Evolutionary conservation across 2,329 filamentous ascomycete species (phyloP).

Genomic region (Claviceps citrina): DNA sequence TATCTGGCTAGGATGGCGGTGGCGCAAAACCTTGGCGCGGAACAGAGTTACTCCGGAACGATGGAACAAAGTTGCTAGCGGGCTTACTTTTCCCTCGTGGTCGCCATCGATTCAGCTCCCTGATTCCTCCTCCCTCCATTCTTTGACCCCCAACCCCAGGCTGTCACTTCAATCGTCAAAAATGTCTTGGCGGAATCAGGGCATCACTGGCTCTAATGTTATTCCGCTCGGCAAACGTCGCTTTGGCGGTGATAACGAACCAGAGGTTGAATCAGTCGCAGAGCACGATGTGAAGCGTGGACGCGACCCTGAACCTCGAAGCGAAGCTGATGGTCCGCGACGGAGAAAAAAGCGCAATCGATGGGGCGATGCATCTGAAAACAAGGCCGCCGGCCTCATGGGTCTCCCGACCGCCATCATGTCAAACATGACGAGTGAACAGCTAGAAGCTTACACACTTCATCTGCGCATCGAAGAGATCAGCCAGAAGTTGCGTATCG

Average conservation of each 20-base stretch:
- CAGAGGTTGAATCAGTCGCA: slow-evolving; percentile 12
- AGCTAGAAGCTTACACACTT: slow-evolving; percentile 91
- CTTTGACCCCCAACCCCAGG: neutral
- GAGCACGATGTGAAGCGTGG: slow-evolving; percentile 61
- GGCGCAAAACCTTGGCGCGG: neutral
- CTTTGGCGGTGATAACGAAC: slow-evolving; percentile 52
- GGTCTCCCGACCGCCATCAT: slow-evolving; percentile 90
- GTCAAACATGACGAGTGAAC: slow-evolving; percentile 95
- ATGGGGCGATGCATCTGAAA: slow-evolving; percentile 94
- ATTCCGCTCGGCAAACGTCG: slow-evolving; percentile 83
- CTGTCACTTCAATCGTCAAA: slow-evolving; percentile 10
- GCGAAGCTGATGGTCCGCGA: slow-evolving; percentile 58
- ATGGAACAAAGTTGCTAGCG: neutral
- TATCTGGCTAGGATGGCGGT: neutral
- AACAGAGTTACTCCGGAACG: slow-evolving; percentile 1
- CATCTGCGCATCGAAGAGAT: slow-evolving; percentile 98
- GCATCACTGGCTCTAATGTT: slow-evolving; percentile 96
- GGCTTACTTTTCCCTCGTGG: no score
- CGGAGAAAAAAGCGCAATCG: slow-evolving; percentile 96
- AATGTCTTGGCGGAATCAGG: slow-evolving; percentile 57
- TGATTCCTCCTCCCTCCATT: no score
- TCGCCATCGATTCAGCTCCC: neutral
- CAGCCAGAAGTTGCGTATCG: slow-evolving; percentile 96
- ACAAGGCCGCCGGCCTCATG: slow-evolving; percentile 97
- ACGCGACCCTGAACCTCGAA: slow-evolving; percentile 71